Percentiles rank a stretch among this genome's conserved stretches.
Conservation (phyloP, 2,329 filamentous ascomycete species). For the Escovopsis sp. region DNA sequence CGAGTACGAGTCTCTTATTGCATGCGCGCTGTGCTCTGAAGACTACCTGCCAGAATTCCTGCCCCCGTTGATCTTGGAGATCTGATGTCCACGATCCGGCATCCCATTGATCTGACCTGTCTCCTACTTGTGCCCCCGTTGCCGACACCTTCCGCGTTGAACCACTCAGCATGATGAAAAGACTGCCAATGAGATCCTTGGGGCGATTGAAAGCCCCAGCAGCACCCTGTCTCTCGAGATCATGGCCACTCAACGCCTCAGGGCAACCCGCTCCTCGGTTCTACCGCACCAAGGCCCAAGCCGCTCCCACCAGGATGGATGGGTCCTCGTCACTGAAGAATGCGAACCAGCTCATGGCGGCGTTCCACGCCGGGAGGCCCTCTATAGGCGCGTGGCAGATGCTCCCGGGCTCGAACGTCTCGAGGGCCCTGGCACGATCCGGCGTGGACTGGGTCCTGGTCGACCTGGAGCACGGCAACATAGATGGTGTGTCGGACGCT, state of each 20-base stretch:
- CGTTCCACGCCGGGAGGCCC: constrained; percentile 32
- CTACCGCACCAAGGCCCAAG: not conserved
- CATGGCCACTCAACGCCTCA: not conserved
- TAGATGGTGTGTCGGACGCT: constrained; percentile 24
- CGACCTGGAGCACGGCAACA: constrained; percentile 38
- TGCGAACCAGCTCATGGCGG: constrained; percentile 33
- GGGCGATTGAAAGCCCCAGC: not conserved
- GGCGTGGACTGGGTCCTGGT: constrained; percentile 55
- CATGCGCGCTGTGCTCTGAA: no score
- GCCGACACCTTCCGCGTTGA: no score
- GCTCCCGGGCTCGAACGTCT: constrained; percentile 45
- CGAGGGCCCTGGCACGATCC: constrained; percentile 42
- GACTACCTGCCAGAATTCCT: no score
- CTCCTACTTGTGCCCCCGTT: no score
- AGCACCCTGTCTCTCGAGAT: not conserved
- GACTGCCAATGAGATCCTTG: no score
- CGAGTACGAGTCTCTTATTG: no score
- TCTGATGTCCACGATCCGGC: no score
- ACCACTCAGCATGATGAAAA: no score
- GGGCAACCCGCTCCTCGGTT: not conserved
- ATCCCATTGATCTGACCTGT: no score
- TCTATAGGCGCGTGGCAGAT: constrained; percentile 50
- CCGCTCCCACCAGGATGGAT: not conserved
- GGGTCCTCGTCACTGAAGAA: constrained; percentile 22
- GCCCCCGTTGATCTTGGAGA: no score